Conservation (phyloP, 208 protist species). For the Balamuthia mandrillaris region DNA sequence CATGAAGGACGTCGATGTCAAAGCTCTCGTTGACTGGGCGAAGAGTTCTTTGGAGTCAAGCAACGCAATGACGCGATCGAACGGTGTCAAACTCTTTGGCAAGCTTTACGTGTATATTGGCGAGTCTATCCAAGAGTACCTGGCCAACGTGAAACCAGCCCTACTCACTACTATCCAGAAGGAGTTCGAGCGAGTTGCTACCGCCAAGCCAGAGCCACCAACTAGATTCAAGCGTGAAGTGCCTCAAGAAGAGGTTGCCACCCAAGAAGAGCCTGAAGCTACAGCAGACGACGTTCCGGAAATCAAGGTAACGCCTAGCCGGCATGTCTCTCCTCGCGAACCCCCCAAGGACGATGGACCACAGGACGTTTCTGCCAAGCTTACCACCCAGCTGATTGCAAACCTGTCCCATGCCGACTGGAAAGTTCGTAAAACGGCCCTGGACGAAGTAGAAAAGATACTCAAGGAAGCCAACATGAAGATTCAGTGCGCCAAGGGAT, state of each 20-base stretch:
- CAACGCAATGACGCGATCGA: constrained; percentile 20
- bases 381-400: not conserved
- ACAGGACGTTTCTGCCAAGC: not conserved
- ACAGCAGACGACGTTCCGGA: not conserved
- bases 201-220: constrained; percentile 13
- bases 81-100: constrained; percentile 8
- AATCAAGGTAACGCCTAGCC: not conserved
- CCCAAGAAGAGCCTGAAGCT: not conserved
- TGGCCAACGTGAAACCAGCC: constrained; percentile 46
- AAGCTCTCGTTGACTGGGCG: not conserved
- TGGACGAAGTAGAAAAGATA: constrained; percentile 31
- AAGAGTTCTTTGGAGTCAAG: constrained; percentile 16
- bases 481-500: constrained; percentile 2
- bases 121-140: not conserved
- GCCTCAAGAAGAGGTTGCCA: not conserved
- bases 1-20: not conserved
- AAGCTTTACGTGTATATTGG: constrained; percentile 43
- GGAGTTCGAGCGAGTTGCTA: constrained; percentile 44
- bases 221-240: constrained; percentile 16
- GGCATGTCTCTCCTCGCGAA: not conserved
- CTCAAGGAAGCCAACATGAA: constrained; percentile 22
- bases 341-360: not conserved
- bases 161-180: constrained; percentile 43
- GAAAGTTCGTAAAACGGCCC: constrained; percentile 40
- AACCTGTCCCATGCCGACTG: constrained; percentile 45